Evolutionary conservation across 208 protist genomes (phyloP).

Genomic region (Crithidia bombi): DNA sequence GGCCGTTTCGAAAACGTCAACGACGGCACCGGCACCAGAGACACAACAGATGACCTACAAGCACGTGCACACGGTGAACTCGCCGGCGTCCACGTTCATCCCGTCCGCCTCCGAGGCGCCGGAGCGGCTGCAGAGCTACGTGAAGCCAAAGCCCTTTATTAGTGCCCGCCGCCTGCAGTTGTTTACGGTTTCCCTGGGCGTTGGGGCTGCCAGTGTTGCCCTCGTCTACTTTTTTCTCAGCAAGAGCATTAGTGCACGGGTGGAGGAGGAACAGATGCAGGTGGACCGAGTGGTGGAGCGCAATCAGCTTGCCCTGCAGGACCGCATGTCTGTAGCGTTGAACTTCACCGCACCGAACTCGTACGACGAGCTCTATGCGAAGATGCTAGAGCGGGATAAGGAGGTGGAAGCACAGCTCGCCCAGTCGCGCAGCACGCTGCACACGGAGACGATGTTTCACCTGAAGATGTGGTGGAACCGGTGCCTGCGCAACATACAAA

Average conservation of each 20-base stretch:
- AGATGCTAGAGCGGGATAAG: conserved; percentile 62
- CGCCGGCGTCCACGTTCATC: conserved; percentile 31
- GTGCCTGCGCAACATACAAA: conserved; percentile 73
- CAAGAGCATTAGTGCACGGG: conserved; percentile 57
- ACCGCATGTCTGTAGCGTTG: conserved; percentile 46
- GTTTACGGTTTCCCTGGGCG: conserved; percentile 68
- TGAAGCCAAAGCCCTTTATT: conserved; percentile 85
- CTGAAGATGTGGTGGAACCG: conserved; percentile 90
- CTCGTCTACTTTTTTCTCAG: conserved; percentile 80
- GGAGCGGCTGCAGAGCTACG: conserved; percentile 73
- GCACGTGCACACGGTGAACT: conserved; percentile 26
- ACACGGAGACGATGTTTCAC: conserved; percentile 74
- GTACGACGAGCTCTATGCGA: conserved; percentile 73
- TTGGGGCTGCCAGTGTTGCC: conserved; percentile 62
- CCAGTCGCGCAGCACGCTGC: conserved; percentile 62
- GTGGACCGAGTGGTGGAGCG: conserved; percentile 54
- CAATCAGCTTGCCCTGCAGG: conserved; percentile 52
- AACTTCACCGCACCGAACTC: conserved; percentile 78
- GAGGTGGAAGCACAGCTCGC: conserved; percentile 53
- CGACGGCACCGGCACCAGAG: background rate
- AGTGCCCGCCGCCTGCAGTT: conserved; percentile 61
- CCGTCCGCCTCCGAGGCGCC: conserved; percentile 68
- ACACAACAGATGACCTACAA: conserved; percentile 13
- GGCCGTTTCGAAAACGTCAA: background rate
- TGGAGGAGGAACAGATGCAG: conserved; percentile 64